Percentiles rank a stretch among this genome's conserved stretches.
phyloP scores from a whole-genome alignment of 2,329 filamentous ascomycete genomes.

The Fusarium vanettenii region DNA sequence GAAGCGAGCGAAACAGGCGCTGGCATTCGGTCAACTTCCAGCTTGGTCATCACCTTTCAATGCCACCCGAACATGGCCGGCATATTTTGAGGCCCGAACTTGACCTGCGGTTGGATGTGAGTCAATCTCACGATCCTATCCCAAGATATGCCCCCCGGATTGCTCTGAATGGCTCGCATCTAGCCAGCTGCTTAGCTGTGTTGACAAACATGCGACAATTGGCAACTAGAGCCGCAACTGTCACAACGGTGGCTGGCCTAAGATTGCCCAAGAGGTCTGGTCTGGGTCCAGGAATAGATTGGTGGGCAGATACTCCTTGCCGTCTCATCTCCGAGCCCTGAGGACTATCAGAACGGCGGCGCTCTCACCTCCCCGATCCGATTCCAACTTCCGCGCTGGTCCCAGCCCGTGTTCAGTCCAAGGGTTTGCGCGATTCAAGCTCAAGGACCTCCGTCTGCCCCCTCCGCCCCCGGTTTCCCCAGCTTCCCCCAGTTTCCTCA shows the following conservation, averaged over 20 bases:
- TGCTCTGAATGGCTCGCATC: constrained; percentile 6
- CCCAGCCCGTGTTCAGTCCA: background rate
- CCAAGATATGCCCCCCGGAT: background rate
- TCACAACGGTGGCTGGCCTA: background rate
- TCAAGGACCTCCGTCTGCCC: constrained; percentile 1
- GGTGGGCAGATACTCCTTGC: background rate
- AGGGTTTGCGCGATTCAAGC: background rate
- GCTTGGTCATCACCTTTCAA: constrained; percentile 17
- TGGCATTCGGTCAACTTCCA: constrained; percentile 34
- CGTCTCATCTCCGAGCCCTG: constrained; percentile 26
- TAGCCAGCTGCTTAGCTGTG: constrained; percentile 4
- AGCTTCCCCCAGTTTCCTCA: background rate
- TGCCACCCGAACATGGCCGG: background rate
- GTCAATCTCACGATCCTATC: background rate
- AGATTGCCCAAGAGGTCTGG: background rate
- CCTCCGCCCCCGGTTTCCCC: constrained; percentile 17
- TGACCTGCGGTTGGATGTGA: constrained; percentile 9
- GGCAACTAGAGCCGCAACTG: constrained; percentile 17
- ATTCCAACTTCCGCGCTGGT: constrained; percentile 13
- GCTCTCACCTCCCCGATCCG: background rate
- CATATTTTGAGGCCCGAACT: constrained; percentile 3
- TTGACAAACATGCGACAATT: background rate
- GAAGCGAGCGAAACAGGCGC: background rate
- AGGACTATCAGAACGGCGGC: constrained; percentile 1
- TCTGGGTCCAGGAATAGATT: background rate